These are phyloP conservation scores for Rhodotorula sp. DNA, from an alignment of 1,284 basidiomycete species.

Conservation along the genomic window DNA sequence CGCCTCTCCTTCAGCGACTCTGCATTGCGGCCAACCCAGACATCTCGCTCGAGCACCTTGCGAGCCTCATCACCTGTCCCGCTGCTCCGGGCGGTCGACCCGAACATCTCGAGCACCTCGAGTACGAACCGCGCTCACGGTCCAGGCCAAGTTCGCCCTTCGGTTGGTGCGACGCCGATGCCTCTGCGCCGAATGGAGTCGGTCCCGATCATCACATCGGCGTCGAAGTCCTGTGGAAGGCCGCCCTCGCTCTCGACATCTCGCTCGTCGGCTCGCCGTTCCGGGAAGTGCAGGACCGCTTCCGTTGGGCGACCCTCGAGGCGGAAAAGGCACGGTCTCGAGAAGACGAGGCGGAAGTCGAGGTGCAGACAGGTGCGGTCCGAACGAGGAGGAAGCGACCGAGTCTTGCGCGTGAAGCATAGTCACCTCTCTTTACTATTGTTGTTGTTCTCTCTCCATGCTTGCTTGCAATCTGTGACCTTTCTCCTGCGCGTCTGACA, in stretches of 20 bases:
- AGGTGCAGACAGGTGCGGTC: neutral
- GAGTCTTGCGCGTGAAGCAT: neutral
- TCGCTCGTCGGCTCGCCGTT: slow-evolving; percentile 10
- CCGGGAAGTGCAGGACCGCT: slow-evolving; percentile 2
- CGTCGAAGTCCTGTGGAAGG: slow-evolving; percentile 1
- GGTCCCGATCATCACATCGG: neutral
- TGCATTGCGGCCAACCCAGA: neutral
- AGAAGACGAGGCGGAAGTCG: neutral
- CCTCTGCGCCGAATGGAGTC: neutral
- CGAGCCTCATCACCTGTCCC: neutral
- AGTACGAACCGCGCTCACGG: too few species aligned
- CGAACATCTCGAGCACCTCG: too few species aligned
- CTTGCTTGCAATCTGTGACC: too few species aligned
- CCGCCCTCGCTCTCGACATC: slow-evolving; percentile 1
- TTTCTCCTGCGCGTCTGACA: neutral
- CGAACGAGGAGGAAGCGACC: slow-evolving; percentile 21
- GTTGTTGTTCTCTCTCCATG: neutral
- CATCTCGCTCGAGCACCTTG: neutral
- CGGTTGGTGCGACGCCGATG: too few species aligned
- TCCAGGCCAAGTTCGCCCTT: too few species aligned
- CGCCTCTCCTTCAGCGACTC: slow-evolving; percentile 1
- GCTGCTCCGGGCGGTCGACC: neutral
- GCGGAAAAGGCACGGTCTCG: neutral
- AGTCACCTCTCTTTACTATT: neutral
- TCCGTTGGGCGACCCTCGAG: slow-evolving; percentile 20